Evolutionary conservation across 176 grass and related monocot species (phyloP), one percentile per base, ranked within the genome.

Genomic region (Oryza glaberrima): DNA sequence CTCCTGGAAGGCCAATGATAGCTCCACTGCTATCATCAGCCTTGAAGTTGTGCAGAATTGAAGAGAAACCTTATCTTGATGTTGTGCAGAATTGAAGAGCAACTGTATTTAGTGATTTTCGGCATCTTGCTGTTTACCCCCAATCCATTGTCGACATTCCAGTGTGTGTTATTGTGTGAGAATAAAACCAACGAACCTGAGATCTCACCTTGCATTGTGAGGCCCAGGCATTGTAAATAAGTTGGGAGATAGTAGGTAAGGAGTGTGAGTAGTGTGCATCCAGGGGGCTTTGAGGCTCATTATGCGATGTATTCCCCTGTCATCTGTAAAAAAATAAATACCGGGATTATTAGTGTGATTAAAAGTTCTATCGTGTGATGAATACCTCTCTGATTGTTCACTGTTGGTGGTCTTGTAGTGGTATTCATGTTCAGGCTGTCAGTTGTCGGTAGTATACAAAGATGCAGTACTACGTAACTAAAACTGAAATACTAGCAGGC

Each of bases 1-100:
- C 81, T 94, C n/a, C 69, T 99, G 79, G 86, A 94, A 94, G 81
- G 73, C 20, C 83, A 94, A 34, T 86, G 54, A 92, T 46, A 7
- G 23, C 5, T 17, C 77, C 15, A 11, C 11, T 8, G 25, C 79
- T 46, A 60, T 91, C 70, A 60, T 91, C 70, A 58, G 2, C 44
- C 73, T 25, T 72, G 30, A 41, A 67, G 54, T 67, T 77, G 49
- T 54, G 23, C 79, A 49, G 38, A 75, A 12, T 69, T 84, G 82
- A 6, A 77, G 91, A 91, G 89, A 86, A 88, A 94, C 26, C 85
- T 74, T 91, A 89, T 63, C 43, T 9, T 44, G 43, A 9, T 44
- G 43, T 44, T 41, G 40, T 41, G 40, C 40, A 41, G 40, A 41
- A 41, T 41, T 41, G 40, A 8, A 41, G 40, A 41, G 40, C 40